A percentile compares a stretch with the other conserved stretches of the same genome.
These are phyloP conservation scores for Mycena crocata DNA, from an alignment of 768 basidiomycete species.

Conservation along the genomic window DNA sequence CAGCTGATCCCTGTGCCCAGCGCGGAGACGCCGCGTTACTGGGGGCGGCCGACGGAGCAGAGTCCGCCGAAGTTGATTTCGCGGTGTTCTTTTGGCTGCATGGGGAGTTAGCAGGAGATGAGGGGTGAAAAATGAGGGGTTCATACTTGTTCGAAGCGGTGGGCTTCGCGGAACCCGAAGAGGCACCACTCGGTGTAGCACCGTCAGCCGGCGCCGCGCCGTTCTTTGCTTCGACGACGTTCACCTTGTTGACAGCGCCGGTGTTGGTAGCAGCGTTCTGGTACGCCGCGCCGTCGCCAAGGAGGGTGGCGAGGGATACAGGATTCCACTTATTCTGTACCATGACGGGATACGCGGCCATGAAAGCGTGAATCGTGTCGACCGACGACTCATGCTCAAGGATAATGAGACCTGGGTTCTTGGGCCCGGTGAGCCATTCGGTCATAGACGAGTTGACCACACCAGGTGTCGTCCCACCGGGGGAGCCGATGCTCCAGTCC, in stretches of 20 bases:
- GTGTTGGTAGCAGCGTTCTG: conserved; percentile 54
- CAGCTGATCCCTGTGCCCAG: no score
- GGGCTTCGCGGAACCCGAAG: no score
- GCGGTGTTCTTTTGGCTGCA: no score
- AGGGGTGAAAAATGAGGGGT: no score
- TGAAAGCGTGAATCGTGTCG: conserved; percentile 74
- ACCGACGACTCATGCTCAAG: conserved; percentile 86
- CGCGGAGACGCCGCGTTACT: no score
- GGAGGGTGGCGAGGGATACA: conserved; percentile 61
- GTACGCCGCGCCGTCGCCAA: conserved; percentile 55
- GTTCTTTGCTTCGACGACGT: conserved; percentile 40
- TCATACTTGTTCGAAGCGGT: no score
- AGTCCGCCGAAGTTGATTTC: no score
- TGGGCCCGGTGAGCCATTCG: conserved; percentile 70
- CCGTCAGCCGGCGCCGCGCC: no score
- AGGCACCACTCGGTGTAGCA: no score
- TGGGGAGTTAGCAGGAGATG: no score
- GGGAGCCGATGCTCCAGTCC: conserved; percentile 76
- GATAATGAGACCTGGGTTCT: conserved; percentile 83
- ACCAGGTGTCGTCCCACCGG: conserved; percentile 55
- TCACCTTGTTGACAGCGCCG: conserved; percentile 2
- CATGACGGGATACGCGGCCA: conserved; percentile 71
- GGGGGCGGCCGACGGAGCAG: no score
- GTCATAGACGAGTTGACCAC: conserved; percentile 62
- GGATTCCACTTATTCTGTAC: conserved; percentile 78